Base-by-base conservation (phyloP, 2,329 filamentous ascomycete genomes). In the Parastagonospora avenae region DNA sequence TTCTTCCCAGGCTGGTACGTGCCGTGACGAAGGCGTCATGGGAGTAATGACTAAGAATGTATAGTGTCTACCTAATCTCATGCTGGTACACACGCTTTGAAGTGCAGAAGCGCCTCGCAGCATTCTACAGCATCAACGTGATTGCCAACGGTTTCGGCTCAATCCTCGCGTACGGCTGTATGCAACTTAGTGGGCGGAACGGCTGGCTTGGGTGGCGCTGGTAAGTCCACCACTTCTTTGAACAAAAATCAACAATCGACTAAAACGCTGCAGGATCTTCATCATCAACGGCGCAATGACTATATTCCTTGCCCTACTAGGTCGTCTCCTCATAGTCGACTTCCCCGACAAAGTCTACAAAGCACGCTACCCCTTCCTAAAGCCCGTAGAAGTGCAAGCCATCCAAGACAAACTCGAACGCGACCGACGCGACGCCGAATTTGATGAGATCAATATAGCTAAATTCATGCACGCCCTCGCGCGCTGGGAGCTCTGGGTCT, bases 141-240 rank as follows among this genome's bases (percentile, higher is more conserved):
- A 74, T 82, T 50, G 79, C 82, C 7, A 80, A 80, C 5, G 80
- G 79, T 4, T 83, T 83, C 43, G 81, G 80, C 5, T 80, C 79
- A 0, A 68, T 83, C 7, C 68, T 83, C 0, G 79, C 58, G 72
- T 10, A 73, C 82, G 27, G 75, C 76, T 35, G 70, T 68, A 60
- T 59, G 54, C 48, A 51, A 31, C 50, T 62, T 3, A 44, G 40
- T 24, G 59, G 59, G 5, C 42, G 44, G 8, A 52, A 46, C 12
- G 57, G 52, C 4, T 54, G 46, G 46, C 14, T 52, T 10, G 54
- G 59, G 4, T 59, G 52, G 52, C 50, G 58, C 32, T 61, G 61
- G 49, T 54, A 32, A 33, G 14, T 28, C 32, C 24, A 11, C 32
- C 24, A 11, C 30, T 41, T 36, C 14, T 31, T 10, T 2, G 2